phyloP scores from a whole-genome alignment of 108 stramenopile species.

The Conticribra weissflogii region DNA sequence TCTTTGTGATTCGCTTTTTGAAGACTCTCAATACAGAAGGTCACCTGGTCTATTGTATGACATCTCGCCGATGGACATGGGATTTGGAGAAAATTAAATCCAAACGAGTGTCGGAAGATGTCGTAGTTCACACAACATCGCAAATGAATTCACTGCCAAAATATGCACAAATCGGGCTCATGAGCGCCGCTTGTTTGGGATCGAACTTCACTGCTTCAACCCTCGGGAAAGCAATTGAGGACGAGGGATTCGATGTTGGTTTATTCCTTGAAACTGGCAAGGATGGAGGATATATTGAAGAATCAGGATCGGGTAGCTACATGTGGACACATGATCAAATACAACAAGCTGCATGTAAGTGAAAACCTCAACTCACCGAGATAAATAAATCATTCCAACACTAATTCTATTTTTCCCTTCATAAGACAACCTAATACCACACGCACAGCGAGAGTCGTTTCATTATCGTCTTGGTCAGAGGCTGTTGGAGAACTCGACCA shows the following conservation, averaged over 20 bases:
- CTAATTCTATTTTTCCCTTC: too few species aligned
- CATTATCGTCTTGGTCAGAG: conserved; percentile 52
- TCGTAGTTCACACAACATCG: conserved; percentile 35
- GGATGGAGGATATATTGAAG: conserved; percentile 9
- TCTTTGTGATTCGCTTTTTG: conserved; percentile 23
- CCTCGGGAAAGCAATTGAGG: not conserved
- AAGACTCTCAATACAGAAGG: conserved; percentile 50
- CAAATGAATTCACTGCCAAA: conserved; percentile 30
- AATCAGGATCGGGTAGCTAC: conserved; percentile 17
- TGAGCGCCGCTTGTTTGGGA: conserved; percentile 57
- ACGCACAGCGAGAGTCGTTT: conserved; percentile 34
- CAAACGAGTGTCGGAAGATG: conserved; percentile 20
- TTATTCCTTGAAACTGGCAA: conserved; percentile 23
- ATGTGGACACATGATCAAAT: conserved; percentile 60
- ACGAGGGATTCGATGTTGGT: conserved; percentile 19
- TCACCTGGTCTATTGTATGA: conserved; percentile 45
- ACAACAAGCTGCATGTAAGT: conserved; percentile 57
- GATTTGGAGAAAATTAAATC: conserved; percentile 37
- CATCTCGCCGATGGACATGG: conserved; percentile 51
- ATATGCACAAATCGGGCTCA: conserved; percentile 32
- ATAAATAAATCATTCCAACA: too few species aligned
- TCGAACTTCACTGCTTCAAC: conserved; percentile 22
- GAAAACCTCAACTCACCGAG: too few species aligned
- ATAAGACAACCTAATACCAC: too few species aligned
- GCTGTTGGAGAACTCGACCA: conserved; percentile 29